Conservation (phyloP, 495 filamentous ascomycete species). For the Margaritispora aquatica region DNA sequence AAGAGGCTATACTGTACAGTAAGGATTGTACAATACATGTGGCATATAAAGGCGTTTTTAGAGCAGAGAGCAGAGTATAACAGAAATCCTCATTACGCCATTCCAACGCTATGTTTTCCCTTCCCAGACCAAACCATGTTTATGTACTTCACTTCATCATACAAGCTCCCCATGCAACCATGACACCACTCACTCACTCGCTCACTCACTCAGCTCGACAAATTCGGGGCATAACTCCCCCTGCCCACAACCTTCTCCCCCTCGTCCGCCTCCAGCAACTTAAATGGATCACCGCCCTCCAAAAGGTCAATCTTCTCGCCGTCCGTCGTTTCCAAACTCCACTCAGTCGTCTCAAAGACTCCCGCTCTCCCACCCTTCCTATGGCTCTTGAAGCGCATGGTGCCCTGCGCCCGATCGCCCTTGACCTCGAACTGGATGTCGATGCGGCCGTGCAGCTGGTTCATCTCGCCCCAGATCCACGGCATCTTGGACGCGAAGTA, state of each 20-base stretch:
- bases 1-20: constrained; percentile 15
- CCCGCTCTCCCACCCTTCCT: constrained; percentile 69
- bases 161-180: no score
- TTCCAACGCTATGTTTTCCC: constrained; percentile 13
- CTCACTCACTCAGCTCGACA: constrained; percentile 14
- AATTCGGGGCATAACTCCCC: constrained; percentile 24
- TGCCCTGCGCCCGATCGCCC: constrained; percentile 63
- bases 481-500: constrained; percentile 84
- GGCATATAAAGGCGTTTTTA: constrained; percentile 21
- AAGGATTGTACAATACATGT: constrained; percentile 26
- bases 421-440: constrained; percentile 84
- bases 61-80: constrained; percentile 22
- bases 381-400: constrained; percentile 76
- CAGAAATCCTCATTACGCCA: constrained; percentile 16
- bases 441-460: constrained; percentile 88
- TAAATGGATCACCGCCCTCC: constrained; percentile 58
- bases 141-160: background rate
- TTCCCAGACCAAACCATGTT: background rate
- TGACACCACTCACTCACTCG: no score
- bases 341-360: constrained; percentile 68
- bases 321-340: constrained; percentile 65
- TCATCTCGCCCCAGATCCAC: constrained; percentile 90
- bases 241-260: constrained; percentile 26
- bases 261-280: constrained; percentile 31
- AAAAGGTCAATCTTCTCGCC: constrained; percentile 57